Conservation (phyloP, 1,284 basidiomycete species). For the Pseudozyma thailandica region DNA sequence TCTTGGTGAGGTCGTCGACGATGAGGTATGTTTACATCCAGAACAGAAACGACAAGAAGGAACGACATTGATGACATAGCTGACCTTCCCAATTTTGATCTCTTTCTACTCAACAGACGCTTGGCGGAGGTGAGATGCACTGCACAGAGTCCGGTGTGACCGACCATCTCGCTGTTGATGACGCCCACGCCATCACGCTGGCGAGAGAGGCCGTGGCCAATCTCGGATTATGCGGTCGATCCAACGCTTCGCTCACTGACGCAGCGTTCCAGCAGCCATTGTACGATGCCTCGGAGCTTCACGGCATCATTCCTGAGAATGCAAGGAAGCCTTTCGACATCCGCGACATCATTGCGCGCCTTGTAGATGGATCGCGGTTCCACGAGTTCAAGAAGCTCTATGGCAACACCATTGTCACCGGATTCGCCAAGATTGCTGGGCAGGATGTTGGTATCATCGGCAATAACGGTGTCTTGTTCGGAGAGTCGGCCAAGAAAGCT, state of each 20-base stretch:
- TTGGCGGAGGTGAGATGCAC: conserved; percentile 91
- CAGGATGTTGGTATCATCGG: conserved; percentile 75
- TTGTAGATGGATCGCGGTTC: conserved; percentile 90
- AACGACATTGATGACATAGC: not conserved
- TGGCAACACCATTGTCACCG: conserved; percentile 87
- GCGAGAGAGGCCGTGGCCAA: conserved; percentile 84
- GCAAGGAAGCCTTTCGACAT: conserved; percentile 89
- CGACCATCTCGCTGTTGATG: conserved; percentile 87
- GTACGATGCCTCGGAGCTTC: conserved; percentile 82
- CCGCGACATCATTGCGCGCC: conserved; percentile 88
- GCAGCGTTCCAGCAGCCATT: conserved; percentile 77
- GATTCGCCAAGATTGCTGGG: conserved; percentile 70
- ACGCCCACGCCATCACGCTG: conserved; percentile 86
- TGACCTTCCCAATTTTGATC: not conserved
- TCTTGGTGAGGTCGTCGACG: conserved; percentile 90
- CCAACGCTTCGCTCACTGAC: conserved; percentile 15
- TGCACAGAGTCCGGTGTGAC: conserved; percentile 92
- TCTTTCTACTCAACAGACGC: conserved; percentile 66
- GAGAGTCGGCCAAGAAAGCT: conserved; percentile 89
- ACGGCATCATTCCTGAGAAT: conserved; percentile 91
- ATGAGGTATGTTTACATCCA: conserved; percentile 73
- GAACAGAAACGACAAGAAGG: not conserved
- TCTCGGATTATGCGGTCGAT: conserved; percentile 70
- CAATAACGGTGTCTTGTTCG: conserved; percentile 94
- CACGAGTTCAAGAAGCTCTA: conserved; percentile 96